These are phyloP conservation scores for Leccinum barrowsii DNA, from an alignment of 768 basidiomycete species.

Conservation along the genomic window DNA sequence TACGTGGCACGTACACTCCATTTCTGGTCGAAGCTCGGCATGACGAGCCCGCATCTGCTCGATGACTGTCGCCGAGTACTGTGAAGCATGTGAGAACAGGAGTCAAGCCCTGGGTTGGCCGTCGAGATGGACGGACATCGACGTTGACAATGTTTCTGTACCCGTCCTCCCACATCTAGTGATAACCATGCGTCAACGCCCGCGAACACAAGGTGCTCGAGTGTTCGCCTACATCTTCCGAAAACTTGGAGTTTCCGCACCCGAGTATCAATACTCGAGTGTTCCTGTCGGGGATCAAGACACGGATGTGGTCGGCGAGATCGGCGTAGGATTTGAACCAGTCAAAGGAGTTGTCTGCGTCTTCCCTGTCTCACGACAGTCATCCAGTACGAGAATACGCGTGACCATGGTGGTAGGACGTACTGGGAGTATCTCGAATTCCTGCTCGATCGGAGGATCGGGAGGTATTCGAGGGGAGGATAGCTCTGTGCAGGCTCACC, in stretches of 20 bases:
- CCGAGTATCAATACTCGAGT: conserved; percentile 75
- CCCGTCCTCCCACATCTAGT: conserved; percentile 86
- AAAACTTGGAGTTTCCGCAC: conserved; percentile 80
- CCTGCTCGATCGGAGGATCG: conserved; percentile 38
- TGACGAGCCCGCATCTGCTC: conserved; percentile 68
- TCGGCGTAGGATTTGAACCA: conserved; percentile 87
- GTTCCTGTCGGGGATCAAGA: conserved; percentile 57
- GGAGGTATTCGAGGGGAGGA: not conserved
- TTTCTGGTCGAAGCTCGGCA: conserved; percentile 47
- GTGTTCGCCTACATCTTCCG: conserved; percentile 55
- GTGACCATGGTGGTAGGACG: conserved; percentile 20
- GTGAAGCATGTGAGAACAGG: not conserved
- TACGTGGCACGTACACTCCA: conserved; percentile 55
- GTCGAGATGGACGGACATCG: conserved; percentile 47
- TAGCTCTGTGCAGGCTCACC: conserved; percentile 39
- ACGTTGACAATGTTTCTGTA: conserved; percentile 77
- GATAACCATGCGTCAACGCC: conserved; percentile 3
- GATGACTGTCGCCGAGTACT: conserved; percentile 78
- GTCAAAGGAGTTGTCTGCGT: conserved; percentile 62
- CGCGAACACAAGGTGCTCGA: not conserved
- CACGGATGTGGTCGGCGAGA: conserved; percentile 56
- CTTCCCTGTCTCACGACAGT: conserved; percentile 43
- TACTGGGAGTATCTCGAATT: conserved; percentile 67
- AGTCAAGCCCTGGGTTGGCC: not conserved
- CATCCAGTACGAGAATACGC: not conserved